Evolutionary conservation across 1,284 basidiomycete species (phyloP).

Genomic region (Ceratobasidium sp.): DNA sequence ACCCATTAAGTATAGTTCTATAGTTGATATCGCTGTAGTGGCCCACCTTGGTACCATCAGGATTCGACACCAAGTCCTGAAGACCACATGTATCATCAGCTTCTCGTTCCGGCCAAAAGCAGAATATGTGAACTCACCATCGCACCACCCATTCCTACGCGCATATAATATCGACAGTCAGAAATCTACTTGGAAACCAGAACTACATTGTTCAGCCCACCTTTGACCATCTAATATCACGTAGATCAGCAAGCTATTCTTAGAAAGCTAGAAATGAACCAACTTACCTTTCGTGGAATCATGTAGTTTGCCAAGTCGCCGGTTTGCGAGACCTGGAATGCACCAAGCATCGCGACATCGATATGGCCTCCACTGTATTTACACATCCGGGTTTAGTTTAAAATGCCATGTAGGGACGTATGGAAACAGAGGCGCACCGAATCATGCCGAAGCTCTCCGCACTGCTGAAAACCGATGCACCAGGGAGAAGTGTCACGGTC

Average conservation of each 20-base stretch:
- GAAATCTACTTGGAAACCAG: not conserved
- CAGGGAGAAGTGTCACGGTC: conserved; percentile 91
- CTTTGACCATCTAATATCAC: conserved; percentile 71
- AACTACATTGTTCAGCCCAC: conserved; percentile 53
- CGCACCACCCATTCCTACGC: conserved; percentile 87
- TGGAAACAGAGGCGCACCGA: conserved; percentile 18
- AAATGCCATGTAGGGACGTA: conserved; percentile 15
- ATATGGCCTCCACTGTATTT: conserved; percentile 90
- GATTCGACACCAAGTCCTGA: conserved; percentile 87
- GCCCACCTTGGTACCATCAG: conserved; percentile 83
- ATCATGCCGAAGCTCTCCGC: conserved; percentile 46
- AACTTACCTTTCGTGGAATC: conserved; percentile 82
- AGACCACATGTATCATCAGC: not conserved
- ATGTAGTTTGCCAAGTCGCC: conserved; percentile 99
- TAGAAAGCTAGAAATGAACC: not conserved
- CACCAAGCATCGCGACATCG: conserved; percentile 88
- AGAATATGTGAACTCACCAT: conserved; percentile 60
- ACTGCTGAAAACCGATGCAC: conserved; percentile 79
- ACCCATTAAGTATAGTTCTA: conserved; percentile 1
- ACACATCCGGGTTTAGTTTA: conserved; percentile 27
- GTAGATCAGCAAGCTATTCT: not conserved
- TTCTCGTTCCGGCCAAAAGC: not conserved
- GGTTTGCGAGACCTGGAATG: conserved; percentile 92
- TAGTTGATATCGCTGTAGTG: conserved; percentile 41
- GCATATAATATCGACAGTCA: not conserved